Evolutionary conservation across 2,329 filamentous ascomycete genomes (phyloP).

Genomic region (Epichloe gansuensis): DNA sequence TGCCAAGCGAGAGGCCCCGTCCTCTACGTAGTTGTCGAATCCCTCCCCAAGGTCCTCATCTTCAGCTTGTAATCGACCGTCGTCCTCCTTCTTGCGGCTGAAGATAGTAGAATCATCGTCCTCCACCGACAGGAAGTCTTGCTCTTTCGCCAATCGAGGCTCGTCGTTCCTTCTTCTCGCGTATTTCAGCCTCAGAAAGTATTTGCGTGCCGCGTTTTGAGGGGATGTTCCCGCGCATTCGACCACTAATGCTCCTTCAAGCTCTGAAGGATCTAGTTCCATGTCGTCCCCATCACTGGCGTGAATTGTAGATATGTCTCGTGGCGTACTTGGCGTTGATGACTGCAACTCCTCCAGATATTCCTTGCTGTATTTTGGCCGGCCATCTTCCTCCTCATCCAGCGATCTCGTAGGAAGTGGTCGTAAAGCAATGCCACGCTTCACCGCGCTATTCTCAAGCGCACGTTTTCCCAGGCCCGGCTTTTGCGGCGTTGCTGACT

Average conservation of each 20-base stretch:
- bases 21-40: constrained; percentile 83
- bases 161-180: constrained; percentile 80
- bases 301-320: constrained; percentile 38
- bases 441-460: constrained; percentile 54
- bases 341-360: constrained; percentile 76
- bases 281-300: constrained; percentile 38
- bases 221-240: constrained; percentile 26
- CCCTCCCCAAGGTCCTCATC: constrained; percentile 91
- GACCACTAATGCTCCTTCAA: constrained; percentile 55
- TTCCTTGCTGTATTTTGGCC: constrained; percentile 75
- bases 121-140: constrained; percentile 55
- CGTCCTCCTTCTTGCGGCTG: constrained; percentile 45
- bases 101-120: constrained; percentile 37
- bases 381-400: constrained; percentile 49
- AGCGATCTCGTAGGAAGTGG: constrained; percentile 39
- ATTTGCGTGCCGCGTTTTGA: constrained; percentile 38
- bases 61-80: constrained; percentile 66
- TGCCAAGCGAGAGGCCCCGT: constrained; percentile 70
- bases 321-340: constrained; percentile 74
- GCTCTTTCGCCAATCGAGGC: constrained; percentile 63
- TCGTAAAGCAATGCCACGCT: constrained; percentile 34
- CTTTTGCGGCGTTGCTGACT: constrained; percentile 53
- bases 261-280: constrained; percentile 45
- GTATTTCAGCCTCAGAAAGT: constrained; percentile 73
- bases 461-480: constrained; percentile 51